Base-by-base conservation (phyloP, 495 filamentous ascomycete genomes). In the Evernia prunastri region DNA sequence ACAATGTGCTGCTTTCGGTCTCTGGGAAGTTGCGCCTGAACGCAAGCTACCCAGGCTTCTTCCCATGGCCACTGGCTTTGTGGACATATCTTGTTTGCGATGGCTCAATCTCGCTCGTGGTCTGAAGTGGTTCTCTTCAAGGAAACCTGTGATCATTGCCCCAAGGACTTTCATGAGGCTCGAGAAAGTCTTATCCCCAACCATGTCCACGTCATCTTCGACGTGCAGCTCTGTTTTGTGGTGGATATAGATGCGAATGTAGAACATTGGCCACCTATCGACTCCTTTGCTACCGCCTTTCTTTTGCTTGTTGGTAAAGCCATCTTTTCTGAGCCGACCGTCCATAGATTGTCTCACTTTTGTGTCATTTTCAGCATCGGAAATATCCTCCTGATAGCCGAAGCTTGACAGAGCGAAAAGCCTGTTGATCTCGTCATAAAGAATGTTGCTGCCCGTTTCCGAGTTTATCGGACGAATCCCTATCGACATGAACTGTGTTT, bases 211-310 rank as follows among this genome's bases (percentile, higher is more conserved):
- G 36, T 63, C 33, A 29, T 62, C 29, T n/a, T 35, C 9, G 20
- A n/a, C n/a, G 23, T 10, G 13, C 40, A n/a, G n/a, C 7, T 51
- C 59, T 31, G 45, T 36, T 7, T 67, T 60, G 18, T 73, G 69
- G 8, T 73, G 69, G 8, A 83, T 66, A 5, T 79, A 76, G n/a
- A 98, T 84, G 11, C 84, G 85, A 40, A 98, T 78, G 70, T 87
- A 88, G 68, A 96, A 97, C 89, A 94, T 95, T 3, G 92, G 91
- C 88, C 89, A 96, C 65, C 86, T 81, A 71, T 96, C 91, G 37
- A 90, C 77, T 0, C 84, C 82, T 71, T 89, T 93, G 25, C 78
- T 79, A 20, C 74, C 69, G 5, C 78, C 77, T 70, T 77, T 86
- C 45, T 87, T 72, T 42, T 88, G 84, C 64, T 77, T 80, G 39